Base-by-base conservation (phyloP, 495 filamentous ascomycete species). In the Cetradonia linearis region DNA sequence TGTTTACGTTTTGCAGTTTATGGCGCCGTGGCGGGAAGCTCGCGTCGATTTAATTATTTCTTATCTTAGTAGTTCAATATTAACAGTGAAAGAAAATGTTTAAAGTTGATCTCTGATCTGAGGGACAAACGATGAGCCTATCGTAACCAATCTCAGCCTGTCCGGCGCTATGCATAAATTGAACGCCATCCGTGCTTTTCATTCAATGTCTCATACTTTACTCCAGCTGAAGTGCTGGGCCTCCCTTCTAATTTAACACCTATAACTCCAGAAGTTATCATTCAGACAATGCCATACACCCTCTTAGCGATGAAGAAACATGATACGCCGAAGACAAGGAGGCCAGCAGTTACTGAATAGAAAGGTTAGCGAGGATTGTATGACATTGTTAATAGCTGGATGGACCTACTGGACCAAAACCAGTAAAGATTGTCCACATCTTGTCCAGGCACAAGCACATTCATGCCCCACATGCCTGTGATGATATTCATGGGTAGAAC, bases 381-480 rank as follows among this genome's bases (percentile, higher is more conserved):
- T 34, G 2, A 25, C 2, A 10, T 30, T 58, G 9, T 36, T 1
- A n/a, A n/a, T n/a, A n/a, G n/a, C 20, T 58, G 54, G 25, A 33
- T 5, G 14, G 16, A 69, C 77, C 58, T 74, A 81, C 79, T 81
- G 23, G 75, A 80, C 75, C 76, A 85, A 63, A 86, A 86, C 83
- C 83, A 86, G 49, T 70, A 71, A 57, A 85, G 63, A 63, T 76
- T 81, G 47, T 84, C 82, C 48, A 79, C 70, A 34, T 87, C 85
- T 69, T 96, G 92, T 2, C 91, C 89, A 0, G 93, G 93, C 0
- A 98, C 92, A 73, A 87, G 86, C 9, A 95, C 89, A 76, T 98
- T 98, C 93, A 97, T 97, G 37, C 93, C 93, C 87, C 93, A 98
- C 71, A 98, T 86, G 65, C 93, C 94, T 30, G 93, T 96, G 64